These are phyloP conservation scores for Collariella sp. DNA, from an alignment of 495 filamentous ascomycete genomes.

Conservation along the genomic window DNA sequence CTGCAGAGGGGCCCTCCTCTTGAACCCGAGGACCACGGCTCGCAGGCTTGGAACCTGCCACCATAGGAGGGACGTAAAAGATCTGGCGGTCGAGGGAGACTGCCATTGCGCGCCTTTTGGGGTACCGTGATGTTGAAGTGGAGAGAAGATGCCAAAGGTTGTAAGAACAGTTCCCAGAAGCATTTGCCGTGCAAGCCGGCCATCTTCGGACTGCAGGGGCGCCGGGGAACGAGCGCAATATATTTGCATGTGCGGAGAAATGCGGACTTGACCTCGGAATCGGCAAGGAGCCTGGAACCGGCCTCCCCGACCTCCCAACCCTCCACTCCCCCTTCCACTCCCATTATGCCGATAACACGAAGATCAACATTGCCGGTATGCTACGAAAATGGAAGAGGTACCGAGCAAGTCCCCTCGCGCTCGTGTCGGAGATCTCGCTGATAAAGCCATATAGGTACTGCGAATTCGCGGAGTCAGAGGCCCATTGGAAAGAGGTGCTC, in stretches of 20 bases:
- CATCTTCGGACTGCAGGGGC: no score
- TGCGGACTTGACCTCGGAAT: constrained; percentile 12
- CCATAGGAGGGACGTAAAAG: constrained; percentile 13
- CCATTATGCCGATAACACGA: constrained; percentile 9
- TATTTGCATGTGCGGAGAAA: no score
- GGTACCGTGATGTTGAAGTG: no score
- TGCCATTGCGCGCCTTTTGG: background rate
- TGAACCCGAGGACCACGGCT: constrained; percentile 7
- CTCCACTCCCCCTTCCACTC: constrained; percentile 11
- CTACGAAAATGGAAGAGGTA: constrained; percentile 20
- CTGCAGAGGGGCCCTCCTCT: no score
- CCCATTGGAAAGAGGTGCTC: constrained; percentile 21
- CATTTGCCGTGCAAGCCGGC: constrained; percentile 10
- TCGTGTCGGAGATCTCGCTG: background rate
- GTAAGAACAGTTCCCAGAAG: constrained; percentile 9
- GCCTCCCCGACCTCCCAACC: background rate
- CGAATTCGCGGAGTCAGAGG: background rate
- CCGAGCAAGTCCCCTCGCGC: background rate
- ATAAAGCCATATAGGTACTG: constrained; percentile 13
- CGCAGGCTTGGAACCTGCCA: constrained; percentile 4
- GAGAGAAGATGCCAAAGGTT: constrained; percentile 12
- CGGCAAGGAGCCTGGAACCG: constrained; percentile 9
- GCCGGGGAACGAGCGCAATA: no score
- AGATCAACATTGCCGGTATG: constrained; percentile 17
- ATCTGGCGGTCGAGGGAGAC: constrained; percentile 16